phyloP scores from a whole-genome alignment of 1,139 yeast species.

The Hyphopichia pseudoburtonii region DNA sequence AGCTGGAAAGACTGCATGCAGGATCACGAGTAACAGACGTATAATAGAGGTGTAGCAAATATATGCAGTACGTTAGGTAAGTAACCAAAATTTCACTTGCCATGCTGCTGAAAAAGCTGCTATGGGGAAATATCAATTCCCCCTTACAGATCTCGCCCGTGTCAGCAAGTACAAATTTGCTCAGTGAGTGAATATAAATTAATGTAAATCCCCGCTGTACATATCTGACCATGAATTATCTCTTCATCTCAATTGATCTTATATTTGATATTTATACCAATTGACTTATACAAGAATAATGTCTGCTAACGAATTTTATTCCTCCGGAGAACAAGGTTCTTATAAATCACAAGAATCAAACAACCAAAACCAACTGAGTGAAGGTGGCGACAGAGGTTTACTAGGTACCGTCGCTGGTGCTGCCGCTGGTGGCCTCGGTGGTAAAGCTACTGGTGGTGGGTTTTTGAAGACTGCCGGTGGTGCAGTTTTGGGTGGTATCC shows the following conservation, averaged over 20 bases:
- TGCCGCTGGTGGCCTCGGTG: slow-evolving; percentile 58
- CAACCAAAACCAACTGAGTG: slow-evolving; percentile 18
- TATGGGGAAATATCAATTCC: no score
- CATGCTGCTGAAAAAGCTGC: no score
- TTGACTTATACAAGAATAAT: slow-evolving; percentile 19
- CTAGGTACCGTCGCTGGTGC: slow-evolving; percentile 58
- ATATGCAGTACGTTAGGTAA: no score
- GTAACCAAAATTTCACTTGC: no score
- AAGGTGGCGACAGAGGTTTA: slow-evolving; percentile 55
- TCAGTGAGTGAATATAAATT: no score
- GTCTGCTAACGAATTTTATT: slow-evolving; percentile 66
- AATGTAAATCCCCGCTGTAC: no score
- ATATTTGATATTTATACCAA: background rate
- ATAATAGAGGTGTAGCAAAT: no score
- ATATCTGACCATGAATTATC: no score
- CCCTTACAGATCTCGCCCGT: no score
- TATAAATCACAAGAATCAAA: slow-evolving; percentile 13
- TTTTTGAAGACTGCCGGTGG: slow-evolving; percentile 52
- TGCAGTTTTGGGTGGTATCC: slow-evolving; percentile 58
- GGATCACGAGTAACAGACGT: no score
- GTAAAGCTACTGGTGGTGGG: slow-evolving; percentile 38
- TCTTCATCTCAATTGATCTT: slow-evolving; percentile 1
- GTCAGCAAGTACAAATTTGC: no score
- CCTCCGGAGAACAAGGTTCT: slow-evolving; percentile 46
- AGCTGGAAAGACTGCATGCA: no score